Conservation (phyloP, 352 stramenopile genomes). For the Phytophthora quininea region DNA sequence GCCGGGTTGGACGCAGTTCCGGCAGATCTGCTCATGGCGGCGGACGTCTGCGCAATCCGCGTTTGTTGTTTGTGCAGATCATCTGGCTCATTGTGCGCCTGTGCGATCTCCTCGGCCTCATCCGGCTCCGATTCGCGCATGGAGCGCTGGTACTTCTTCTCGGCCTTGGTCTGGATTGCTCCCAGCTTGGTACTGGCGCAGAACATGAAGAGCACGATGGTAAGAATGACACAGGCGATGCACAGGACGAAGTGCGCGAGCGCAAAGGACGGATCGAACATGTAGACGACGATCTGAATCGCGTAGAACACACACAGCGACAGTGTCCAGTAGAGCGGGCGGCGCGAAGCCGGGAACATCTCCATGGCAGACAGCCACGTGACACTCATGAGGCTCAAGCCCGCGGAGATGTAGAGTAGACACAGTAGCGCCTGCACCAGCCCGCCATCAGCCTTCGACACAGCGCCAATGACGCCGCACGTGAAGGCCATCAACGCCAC, state of each 20-base stretch:
- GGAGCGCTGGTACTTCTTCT: conserved; percentile 74
- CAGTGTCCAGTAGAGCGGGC: conserved; percentile 68
- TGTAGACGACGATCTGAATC: conserved; percentile 61
- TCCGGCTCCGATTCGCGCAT: conserved; percentile 46
- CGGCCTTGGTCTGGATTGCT: conserved; percentile 85
- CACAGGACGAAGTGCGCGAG: conserved; percentile 63
- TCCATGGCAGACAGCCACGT: conserved; percentile 80
- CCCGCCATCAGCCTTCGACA: conserved; percentile 37
- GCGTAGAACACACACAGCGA: conserved; percentile 74
- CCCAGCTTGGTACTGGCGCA: conserved; percentile 83
- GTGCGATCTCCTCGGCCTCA: conserved; percentile 28
- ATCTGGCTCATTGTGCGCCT: conserved; percentile 39
- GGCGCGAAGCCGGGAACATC: conserved; percentile 76
- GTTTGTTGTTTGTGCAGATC: conserved; percentile 62
- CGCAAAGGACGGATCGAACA: conserved; percentile 65
- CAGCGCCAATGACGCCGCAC: conserved; percentile 53
- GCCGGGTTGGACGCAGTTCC: conserved; percentile 28
- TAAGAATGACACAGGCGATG: conserved; percentile 48
- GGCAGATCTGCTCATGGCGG: conserved; percentile 37
- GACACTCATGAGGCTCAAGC: conserved; percentile 74
- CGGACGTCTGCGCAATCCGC: conserved; percentile 57
- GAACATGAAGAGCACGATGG: conserved; percentile 70
- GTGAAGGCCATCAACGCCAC: conserved; percentile 67
- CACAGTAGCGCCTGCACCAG: conserved; percentile 61
- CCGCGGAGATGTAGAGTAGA: conserved; percentile 67